Evolutionary conservation across 495 filamentous ascomycete genomes (phyloP).

Genomic region (Aspergillus coremiiformis): DNA sequence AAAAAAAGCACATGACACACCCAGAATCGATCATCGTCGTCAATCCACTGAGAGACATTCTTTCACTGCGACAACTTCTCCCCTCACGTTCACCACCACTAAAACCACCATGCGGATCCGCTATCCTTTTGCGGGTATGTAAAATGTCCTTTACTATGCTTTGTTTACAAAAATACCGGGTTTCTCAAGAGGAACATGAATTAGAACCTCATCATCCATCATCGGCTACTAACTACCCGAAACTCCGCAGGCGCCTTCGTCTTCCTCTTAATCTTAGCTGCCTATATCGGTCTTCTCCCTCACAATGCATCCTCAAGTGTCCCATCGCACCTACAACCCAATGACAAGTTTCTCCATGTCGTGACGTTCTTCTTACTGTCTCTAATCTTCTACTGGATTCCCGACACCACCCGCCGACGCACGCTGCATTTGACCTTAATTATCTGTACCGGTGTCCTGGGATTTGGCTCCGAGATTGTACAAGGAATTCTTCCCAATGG

Average conservation of each 20-base stretch:
- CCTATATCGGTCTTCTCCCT: slow-evolving; percentile 67
- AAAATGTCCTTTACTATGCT: too few relatives aligned
- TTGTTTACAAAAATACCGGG: background rate
- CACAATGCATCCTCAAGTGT: slow-evolving; percentile 52
- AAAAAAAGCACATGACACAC: slow-evolving; percentile 27
- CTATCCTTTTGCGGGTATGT: slow-evolving; percentile 64
- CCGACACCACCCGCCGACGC: slow-evolving; percentile 82
- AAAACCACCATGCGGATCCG: slow-evolving; percentile 58
- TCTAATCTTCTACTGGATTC: slow-evolving; percentile 88
- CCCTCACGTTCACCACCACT: background rate
- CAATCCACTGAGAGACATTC: slow-evolving; percentile 17
- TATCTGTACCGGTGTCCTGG: slow-evolving; percentile 64
- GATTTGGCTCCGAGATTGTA: slow-evolving; percentile 77
- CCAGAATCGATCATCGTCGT: slow-evolving; percentile 14
- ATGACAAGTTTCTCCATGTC: slow-evolving; percentile 88
- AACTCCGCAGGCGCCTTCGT: slow-evolving; percentile 59
- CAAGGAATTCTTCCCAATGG: slow-evolving; percentile 77
- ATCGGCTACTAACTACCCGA: background rate
- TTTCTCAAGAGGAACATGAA: too few relatives aligned
- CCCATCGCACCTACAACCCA: slow-evolving; percentile 58
- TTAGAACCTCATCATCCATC: slow-evolving; percentile 3
- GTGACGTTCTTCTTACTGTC: slow-evolving; percentile 86
- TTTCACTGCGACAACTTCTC: slow-evolving; percentile 16
- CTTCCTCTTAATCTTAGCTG: slow-evolving; percentile 66
- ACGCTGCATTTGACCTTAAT: slow-evolving; percentile 77